These are phyloP conservation scores for Ustilago trichophora DNA, from an alignment of 1,284 basidiomycete genomes.

Conservation along the genomic window DNA sequence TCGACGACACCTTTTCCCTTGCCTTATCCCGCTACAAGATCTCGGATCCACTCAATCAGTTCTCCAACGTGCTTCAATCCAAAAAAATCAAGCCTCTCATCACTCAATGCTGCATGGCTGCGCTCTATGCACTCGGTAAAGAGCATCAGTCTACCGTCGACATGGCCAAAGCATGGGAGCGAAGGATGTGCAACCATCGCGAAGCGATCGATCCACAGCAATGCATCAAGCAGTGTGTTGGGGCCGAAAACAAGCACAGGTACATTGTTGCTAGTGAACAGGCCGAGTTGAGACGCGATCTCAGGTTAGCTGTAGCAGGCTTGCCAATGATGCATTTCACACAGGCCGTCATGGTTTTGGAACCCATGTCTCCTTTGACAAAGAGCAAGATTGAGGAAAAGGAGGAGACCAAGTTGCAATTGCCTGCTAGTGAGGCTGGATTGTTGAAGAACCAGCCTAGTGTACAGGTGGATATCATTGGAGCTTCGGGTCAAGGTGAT, in stretches of 20 bases:
- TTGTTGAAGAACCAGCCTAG: constrained; percentile 17
- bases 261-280: constrained; percentile 60
- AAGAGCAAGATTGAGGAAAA: constrained; percentile 43
- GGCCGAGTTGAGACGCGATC: constrained; percentile 32
- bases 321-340: constrained; percentile 63
- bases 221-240: constrained; percentile 74
- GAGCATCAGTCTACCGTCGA: constrained; percentile 70
- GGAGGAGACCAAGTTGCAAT: constrained; percentile 47
- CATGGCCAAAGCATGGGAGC: constrained; percentile 89
- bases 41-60: constrained; percentile 40
- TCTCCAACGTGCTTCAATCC: constrained; percentile 49
- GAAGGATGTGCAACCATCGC: constrained; percentile 91
- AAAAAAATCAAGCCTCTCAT: constrained; percentile 62
- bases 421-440: constrained; percentile 31
- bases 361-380: constrained; percentile 62
- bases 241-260: constrained; percentile 58
- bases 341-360: constrained; percentile 63
- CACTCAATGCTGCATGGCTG: constrained; percentile 64
- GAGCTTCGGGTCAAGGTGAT: constrained; percentile 64
- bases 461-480: constrained; percentile 38
- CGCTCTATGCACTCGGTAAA: constrained; percentile 56
- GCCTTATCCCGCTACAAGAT: constrained; percentile 54
- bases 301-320: constrained; percentile 41
- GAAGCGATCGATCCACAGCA: constrained; percentile 81
- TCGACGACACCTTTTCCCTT: constrained; percentile 59